Evolutionary conservation across 768 basidiomycete genomes (phyloP), one percentile per base, ranked within the genome.

Genomic region (Tylopilus intermedius): DNA sequence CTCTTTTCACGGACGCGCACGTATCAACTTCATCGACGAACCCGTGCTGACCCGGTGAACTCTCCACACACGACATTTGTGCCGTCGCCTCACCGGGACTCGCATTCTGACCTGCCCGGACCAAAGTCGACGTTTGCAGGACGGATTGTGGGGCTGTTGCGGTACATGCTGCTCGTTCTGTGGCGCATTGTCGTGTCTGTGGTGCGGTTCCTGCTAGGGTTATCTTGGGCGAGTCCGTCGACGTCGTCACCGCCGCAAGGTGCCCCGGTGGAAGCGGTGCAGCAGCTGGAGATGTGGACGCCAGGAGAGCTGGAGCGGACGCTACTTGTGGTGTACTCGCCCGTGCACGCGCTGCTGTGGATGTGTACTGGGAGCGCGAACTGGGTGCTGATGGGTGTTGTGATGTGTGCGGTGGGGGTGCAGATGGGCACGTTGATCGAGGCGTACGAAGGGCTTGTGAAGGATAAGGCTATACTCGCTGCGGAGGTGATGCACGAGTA

Each of bases 401-500:
- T 88, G 54, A 90, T 92, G 88, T 76, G 76, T 2, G 59, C 78
- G 15, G 76, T 87, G 18, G 76, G 86, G 2, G 69, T 78, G 39
- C 87, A 89, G 76, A 89, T 86, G 61, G 58, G 74, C 58, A 38
- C 55, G 4, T 9, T 62, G 27, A 35, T 50, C 15, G 30, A 59
- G 33, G 56, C 79, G 43, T 93, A 86, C 68, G 78, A 79, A 33
- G 73, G 75, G 2, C 64, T 90, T 53, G 45, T 92, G 15, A 91
- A 88, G 64, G 90, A 93, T 71, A 81, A 77, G 58, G 80, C 77
- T 38, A 80, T 89, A 44, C 78, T 93, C 52, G 79, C 86, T 9
- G 79, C 85, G 3, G 90, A 92, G 64, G 87, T 91, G 15, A 76
- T 93, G 78, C 79, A 82, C 61, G 90, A 93, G 68, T 93, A 93